Conservation (phyloP, 805 yeast species). For the Kockiozyma suomiensis region DNA sequence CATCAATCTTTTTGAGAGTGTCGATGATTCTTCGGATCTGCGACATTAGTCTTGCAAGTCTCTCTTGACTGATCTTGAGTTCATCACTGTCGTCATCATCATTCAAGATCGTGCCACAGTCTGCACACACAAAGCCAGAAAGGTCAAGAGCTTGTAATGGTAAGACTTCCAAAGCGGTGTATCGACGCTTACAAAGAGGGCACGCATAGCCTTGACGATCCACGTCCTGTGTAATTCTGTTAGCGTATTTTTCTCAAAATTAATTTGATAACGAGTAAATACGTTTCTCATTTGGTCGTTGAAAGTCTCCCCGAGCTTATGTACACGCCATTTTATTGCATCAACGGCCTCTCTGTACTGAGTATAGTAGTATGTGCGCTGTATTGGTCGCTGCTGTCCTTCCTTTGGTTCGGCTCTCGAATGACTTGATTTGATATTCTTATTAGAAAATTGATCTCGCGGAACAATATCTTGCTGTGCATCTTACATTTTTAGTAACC, state of each 20-base stretch:
- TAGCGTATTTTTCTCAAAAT: not conserved
- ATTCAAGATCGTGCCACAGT: constrained; percentile 72
- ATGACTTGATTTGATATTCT: constrained; percentile 15
- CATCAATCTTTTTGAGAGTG: constrained; percentile 79
- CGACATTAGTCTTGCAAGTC: constrained; percentile 79
- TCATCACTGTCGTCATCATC: constrained; percentile 90
- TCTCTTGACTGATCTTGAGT: constrained; percentile 77
- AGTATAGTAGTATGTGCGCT: constrained; percentile 80
- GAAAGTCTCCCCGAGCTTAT: constrained; percentile 73
- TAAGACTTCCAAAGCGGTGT: constrained; percentile 84
- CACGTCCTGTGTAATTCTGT: constrained; percentile 49
- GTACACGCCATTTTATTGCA: constrained; percentile 94
- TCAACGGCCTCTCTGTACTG: constrained; percentile 93
- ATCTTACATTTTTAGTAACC: constrained; percentile 66
- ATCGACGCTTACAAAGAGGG: constrained; percentile 79
- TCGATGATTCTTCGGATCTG: constrained; percentile 88
- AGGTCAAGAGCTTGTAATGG: constrained; percentile 77
- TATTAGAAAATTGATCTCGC: not conserved
- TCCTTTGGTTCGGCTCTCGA: constrained; percentile 49
- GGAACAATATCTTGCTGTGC: not conserved
- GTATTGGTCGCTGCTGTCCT: constrained; percentile 62
- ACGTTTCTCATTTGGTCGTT: constrained; percentile 77
- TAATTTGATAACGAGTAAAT: not conserved
- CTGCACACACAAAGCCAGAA: constrained; percentile 79
- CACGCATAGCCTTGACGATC: constrained; percentile 95